Percentiles rank a stretch among this genome's conserved stretches.
Evolutionary conservation across 495 filamentous ascomycete genomes (phyloP).

Genomic region (Aspergillus bertholletiae): DNA sequence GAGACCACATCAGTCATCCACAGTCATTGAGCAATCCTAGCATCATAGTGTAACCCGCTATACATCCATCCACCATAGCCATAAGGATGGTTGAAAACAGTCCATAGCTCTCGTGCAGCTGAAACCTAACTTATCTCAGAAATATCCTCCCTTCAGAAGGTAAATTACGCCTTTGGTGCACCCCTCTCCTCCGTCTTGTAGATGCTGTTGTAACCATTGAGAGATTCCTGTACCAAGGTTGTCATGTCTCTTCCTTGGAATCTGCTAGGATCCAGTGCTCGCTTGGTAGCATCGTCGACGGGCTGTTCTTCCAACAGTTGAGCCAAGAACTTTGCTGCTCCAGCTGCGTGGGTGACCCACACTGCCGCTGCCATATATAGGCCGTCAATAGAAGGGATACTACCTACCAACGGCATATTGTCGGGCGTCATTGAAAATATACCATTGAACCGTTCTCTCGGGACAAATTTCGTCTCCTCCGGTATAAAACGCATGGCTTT

Average conservation of each 20-base stretch:
- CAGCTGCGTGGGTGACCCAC: constrained; percentile 36
- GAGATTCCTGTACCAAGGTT: constrained; percentile 18
- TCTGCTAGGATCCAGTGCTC: constrained; percentile 25
- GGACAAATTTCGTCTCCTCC: constrained; percentile 14
- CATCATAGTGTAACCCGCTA: no score
- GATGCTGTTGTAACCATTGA: constrained; percentile 32
- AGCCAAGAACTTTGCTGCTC: constrained; percentile 26
- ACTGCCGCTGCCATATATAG: constrained; percentile 32
- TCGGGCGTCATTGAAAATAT: constrained; percentile 37
- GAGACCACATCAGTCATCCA: no score
- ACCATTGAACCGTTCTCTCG: constrained; percentile 28
- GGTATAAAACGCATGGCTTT: constrained; percentile 17
- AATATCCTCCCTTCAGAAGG: not conserved
- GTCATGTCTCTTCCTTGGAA: constrained; percentile 23
- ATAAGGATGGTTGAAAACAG: no score
- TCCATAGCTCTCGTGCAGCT: no score
- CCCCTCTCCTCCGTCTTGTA: constrained; percentile 26
- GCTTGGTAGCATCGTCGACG: constrained; percentile 16
- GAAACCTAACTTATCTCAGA: no score
- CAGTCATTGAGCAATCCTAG: no score
- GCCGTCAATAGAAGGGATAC: constrained; percentile 17
- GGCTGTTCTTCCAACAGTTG: constrained; percentile 16
- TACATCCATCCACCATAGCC: no score
- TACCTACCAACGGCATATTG: constrained; percentile 32
- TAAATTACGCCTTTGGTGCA: not conserved